Percentiles rank a stretch among this genome's conserved stretches.
Conservation (phyloP, 768 basidiomycete genomes). For the Leucosporidium yakuticum region DNA sequence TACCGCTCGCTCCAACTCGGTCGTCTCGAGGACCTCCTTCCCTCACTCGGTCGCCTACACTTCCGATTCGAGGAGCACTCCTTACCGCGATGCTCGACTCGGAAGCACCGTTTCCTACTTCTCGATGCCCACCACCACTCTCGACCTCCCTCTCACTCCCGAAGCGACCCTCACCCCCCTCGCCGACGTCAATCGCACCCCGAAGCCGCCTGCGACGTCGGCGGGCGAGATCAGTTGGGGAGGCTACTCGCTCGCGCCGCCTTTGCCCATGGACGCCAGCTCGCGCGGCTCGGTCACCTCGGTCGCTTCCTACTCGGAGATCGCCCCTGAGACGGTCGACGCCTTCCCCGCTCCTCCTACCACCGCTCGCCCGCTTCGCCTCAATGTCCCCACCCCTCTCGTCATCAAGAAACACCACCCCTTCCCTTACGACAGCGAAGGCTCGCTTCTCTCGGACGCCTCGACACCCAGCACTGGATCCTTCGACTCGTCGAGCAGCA, state of each 20-base stretch:
- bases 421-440: too few relatives aligned
- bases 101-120: neutral
- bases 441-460: neutral
- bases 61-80: neutral
- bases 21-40: neutral
- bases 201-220: neutral
- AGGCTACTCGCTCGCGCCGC: neutral
- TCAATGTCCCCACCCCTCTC: too few relatives aligned
- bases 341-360: too few relatives aligned
- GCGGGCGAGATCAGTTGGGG: neutral
- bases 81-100: too few relatives aligned
- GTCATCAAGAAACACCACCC: too few relatives aligned
- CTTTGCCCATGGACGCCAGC: neutral
- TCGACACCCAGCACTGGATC: neutral
- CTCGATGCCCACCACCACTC: neutral
- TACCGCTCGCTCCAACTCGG: neutral
- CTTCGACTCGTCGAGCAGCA: neutral
- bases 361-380: too few relatives aligned
- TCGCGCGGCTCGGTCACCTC: too few relatives aligned
- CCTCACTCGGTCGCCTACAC: slow-evolving; percentile 15
- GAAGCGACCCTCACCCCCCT: neutral
- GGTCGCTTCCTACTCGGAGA: too few relatives aligned
- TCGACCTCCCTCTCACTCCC: neutral
- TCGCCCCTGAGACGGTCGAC: too few relatives aligned
- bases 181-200: too few relatives aligned